Conservation (phyloP, 306 rosid genomes). For the Citrullus amarus region DNA sequence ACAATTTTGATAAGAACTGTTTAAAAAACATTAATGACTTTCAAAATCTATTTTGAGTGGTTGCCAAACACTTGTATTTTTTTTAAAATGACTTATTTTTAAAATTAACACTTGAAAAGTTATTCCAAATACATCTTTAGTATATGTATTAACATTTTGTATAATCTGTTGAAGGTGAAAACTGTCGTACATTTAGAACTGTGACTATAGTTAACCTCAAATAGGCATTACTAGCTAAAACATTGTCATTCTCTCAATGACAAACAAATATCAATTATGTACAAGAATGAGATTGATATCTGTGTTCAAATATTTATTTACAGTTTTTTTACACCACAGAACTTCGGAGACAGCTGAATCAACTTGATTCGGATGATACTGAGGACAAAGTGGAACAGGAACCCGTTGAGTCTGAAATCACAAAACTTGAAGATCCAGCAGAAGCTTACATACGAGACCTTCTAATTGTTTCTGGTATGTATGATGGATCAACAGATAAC, state of each 20-base stretch:
- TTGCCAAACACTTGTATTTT: no score
- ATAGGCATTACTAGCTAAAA: not conserved
- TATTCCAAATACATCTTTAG: no score
- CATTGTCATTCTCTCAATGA: not conserved
- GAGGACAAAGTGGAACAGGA: constrained; percentile 33
- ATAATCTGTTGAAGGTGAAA: not conserved
- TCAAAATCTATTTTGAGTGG: no score
- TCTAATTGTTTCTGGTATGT: constrained; percentile 79
- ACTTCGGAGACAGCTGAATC: constrained; percentile 67
- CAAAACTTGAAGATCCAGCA: constrained; percentile 52
- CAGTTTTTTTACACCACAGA: constrained; percentile 33
- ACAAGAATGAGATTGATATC: not conserved
- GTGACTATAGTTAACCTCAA: not conserved
- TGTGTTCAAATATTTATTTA: constrained; percentile 4
- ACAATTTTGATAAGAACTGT: no score
- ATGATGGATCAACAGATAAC: constrained; percentile 63
- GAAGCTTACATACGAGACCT: constrained; percentile 78
- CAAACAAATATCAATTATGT: no score
- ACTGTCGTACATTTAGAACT: not conserved
- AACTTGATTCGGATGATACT: constrained; percentile 52
- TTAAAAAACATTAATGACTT: no score
- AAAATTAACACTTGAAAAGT: no score
- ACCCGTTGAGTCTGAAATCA: constrained; percentile 33
- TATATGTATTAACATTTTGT: not conserved
- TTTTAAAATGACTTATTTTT: no score